phyloP scores from a whole-genome alignment of 2,329 filamentous ascomycete genomes.

The Hirsutella thompsonii region DNA sequence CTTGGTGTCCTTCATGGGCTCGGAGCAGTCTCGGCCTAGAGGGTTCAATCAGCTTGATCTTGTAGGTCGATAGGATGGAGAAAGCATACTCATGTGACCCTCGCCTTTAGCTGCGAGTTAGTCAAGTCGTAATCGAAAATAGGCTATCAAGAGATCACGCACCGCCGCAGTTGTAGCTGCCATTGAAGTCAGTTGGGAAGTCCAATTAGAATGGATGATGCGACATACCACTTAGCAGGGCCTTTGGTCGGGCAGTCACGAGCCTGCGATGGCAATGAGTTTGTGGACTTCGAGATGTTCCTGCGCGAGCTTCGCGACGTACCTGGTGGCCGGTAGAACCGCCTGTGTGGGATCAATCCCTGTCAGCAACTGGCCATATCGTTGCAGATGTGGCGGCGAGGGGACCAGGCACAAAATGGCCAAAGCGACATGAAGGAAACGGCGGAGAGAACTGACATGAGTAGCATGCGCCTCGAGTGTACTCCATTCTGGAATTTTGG shows the following conservation, averaged over 20 bases:
- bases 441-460: conserved; percentile 27
- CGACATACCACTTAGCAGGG: conserved; percentile 63
- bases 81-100: conserved; percentile 69
- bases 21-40: conserved; percentile 76
- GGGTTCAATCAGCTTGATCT: background rate
- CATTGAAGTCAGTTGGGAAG: background rate
- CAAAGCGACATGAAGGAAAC: background rate
- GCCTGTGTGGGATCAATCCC: conserved; percentile 31
- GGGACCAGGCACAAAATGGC: background rate
- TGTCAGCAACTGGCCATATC: conserved; percentile 1
- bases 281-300: background rate
- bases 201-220: background rate
- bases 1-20: conserved; percentile 77
- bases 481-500: conserved; percentile 35
- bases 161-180: conserved; percentile 75
- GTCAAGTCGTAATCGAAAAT: conserved; percentile 2
- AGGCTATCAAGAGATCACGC: conserved; percentile 22
- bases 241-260: conserved; percentile 79
- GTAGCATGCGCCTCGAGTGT: conserved; percentile 35
- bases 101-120: conserved; percentile 27
- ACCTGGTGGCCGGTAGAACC: conserved; percentile 65
- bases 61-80: background rate
- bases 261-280: conserved; percentile 36
- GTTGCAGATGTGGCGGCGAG: background rate
- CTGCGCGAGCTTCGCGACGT: conserved; percentile 25